phyloP scores from a whole-genome alignment of 306 rosid species.

The Cucurbita moschata region DNA sequence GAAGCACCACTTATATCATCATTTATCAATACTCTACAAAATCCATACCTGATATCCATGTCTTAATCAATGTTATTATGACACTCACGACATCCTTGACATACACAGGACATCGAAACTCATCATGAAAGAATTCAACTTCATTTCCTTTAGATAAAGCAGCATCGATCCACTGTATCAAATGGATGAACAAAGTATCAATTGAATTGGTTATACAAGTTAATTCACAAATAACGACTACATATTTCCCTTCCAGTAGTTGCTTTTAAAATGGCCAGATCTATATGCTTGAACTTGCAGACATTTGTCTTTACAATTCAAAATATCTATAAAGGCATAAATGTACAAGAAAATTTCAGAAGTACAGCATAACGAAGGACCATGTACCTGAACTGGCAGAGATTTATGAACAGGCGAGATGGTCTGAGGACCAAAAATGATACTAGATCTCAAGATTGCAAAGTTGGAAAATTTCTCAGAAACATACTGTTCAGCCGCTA shows the following conservation, averaged over 20 bases:
- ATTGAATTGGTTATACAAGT: neutral
- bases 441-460: constrained; percentile 86
- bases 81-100: constrained; percentile 60
- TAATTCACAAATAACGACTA: neutral
- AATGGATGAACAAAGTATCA: neutral
- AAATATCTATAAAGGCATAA: neutral
- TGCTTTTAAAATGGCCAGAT: neutral
- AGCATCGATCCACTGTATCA: constrained; percentile 76
- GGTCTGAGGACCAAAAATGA: constrained; percentile 86
- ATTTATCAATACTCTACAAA: neutral
- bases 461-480: constrained; percentile 46
- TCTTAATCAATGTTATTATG: constrained; percentile 43
- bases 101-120: constrained; percentile 79
- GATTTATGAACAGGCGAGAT: constrained; percentile 75
- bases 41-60: constrained; percentile 59
- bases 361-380: neutral
- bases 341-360: neutral
- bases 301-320: neutral
- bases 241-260: neutral
- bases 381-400: constrained; percentile 76
- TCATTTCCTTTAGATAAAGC: constrained; percentile 49
- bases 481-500: constrained; percentile 64
- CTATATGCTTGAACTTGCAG: neutral
- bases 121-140: constrained; percentile 59
- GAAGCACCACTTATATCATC: neutral